Evolutionary conservation across 1,139 yeast species (phyloP).

Genomic region (Geotrichum histeridarum): DNA sequence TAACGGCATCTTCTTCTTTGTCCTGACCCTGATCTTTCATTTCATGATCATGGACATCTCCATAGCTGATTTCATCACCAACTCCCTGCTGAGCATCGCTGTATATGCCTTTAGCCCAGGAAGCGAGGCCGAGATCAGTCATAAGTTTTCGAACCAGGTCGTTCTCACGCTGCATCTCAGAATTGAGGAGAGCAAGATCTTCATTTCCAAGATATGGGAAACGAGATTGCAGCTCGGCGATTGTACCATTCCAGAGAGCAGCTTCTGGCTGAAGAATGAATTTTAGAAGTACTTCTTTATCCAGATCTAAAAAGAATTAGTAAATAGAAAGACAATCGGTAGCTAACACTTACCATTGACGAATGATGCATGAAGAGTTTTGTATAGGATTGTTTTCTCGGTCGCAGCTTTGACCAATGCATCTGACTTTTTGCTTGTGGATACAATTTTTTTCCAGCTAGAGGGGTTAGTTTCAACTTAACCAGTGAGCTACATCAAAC

Average conservation of each 20-base stretch:
- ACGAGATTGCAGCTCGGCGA: not conserved
- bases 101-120: slow-evolving; percentile 14
- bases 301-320: slow-evolving; percentile 6
- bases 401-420: slow-evolving; percentile 42
- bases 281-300: slow-evolving; percentile 6
- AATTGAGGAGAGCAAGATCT: not conserved
- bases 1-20: slow-evolving; percentile 1
- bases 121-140: slow-evolving; percentile 14
- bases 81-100: slow-evolving; percentile 1
- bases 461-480: not conserved
- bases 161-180: slow-evolving; percentile 3
- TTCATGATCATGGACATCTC: not conserved
- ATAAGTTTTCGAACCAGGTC: slow-evolving; percentile 37
- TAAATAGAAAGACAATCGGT: not conserved
- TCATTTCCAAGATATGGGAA: slow-evolving; percentile 7
- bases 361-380: slow-evolving; percentile 12
- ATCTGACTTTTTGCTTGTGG: slow-evolving; percentile 44
- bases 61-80: not conserved
- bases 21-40: not conserved
- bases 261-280: slow-evolving; percentile 8
- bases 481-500: not conserved
- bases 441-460: slow-evolving; percentile 45
- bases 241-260: not conserved
- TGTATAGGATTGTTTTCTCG: slow-evolving; percentile 45
- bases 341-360: not conserved